Conservation (phyloP, 257 asterid species). For the Coffea eugenioides region DNA sequence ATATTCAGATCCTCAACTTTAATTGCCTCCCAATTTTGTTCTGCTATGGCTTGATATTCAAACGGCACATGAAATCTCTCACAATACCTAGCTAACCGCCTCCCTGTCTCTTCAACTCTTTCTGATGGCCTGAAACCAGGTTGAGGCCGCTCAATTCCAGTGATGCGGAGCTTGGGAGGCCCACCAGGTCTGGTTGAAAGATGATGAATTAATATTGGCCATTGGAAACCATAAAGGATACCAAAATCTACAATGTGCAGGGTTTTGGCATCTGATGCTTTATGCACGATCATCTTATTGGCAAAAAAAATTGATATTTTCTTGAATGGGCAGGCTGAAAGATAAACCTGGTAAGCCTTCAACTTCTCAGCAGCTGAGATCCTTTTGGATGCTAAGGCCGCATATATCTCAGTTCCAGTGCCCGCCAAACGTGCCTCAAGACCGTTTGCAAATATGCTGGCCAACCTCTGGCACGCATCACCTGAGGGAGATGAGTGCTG, state of each 20-base stretch:
- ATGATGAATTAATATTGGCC: constrained; percentile 77
- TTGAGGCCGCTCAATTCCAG: constrained; percentile 80
- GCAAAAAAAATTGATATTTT: constrained; percentile 59
- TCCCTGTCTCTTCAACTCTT: constrained; percentile 72
- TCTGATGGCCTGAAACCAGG: constrained; percentile 88
- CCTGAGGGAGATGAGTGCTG: constrained; percentile 67
- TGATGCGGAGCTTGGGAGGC: constrained; percentile 74
- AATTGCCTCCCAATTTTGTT: constrained; percentile 72
- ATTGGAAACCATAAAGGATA: constrained; percentile 78
- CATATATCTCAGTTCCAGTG: constrained; percentile 67
- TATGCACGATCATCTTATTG: constrained; percentile 48
- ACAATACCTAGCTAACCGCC: constrained; percentile 67
- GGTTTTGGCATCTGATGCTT: constrained; percentile 46
- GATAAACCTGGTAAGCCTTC: constrained; percentile 76
- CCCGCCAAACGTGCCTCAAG: constrained; percentile 86
- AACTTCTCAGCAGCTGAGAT: constrained; percentile 71
- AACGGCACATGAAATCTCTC: constrained; percentile 75
- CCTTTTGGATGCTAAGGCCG: constrained; percentile 52
- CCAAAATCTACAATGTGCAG: constrained; percentile 87
- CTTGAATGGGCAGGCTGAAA: constrained; percentile 76
- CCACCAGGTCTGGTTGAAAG: constrained; percentile 60
- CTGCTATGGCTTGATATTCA: constrained; percentile 68
- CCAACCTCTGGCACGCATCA: constrained; percentile 76
- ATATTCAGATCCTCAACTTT: constrained; percentile 69
- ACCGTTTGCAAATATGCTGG: constrained; percentile 62